A percentile compares a stretch with the other conserved stretches of the same genome.
Evolutionary conservation across 1,139 yeast genomes (phyloP).

Genomic region (Debaryomyces sp.): DNA sequence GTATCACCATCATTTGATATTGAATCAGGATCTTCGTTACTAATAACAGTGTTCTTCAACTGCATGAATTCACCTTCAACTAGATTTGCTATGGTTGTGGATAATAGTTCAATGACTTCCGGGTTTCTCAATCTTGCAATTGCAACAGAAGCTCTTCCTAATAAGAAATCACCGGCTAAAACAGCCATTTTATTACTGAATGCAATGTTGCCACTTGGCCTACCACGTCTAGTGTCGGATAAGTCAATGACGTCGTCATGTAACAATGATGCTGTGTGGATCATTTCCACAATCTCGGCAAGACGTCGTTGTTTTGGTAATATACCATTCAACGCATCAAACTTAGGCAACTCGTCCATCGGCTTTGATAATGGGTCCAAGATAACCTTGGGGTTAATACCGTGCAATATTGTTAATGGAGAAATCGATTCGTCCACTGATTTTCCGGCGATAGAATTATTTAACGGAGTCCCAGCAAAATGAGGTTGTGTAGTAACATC

Average conservation of each 20-base stretch:
- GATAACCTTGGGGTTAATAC: constrained; percentile 78
- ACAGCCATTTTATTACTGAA: constrained; percentile 98
- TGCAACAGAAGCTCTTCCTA: constrained; percentile 96
- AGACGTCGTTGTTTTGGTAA: constrained; percentile 91
- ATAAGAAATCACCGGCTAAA: constrained; percentile 90
- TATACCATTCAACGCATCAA: constrained; percentile 66
- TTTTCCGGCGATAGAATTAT: constrained; percentile 55
- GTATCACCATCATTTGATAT: constrained; percentile 51
- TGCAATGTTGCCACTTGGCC: constrained; percentile 90
- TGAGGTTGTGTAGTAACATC: constrained; percentile 70
- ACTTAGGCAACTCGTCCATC: constrained; percentile 68
- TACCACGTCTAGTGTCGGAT: constrained; percentile 87
- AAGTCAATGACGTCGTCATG: constrained; percentile 98
- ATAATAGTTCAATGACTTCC: constrained; percentile 93
- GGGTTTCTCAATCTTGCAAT: constrained; percentile 91
- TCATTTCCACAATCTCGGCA: constrained; percentile 98
- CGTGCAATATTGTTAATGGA: constrained; percentile 83
- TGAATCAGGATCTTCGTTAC: constrained; percentile 44
- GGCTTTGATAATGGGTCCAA: constrained; percentile 85
- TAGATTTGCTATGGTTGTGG: constrained; percentile 93
- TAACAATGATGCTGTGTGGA: constrained; percentile 90
- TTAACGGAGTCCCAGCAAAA: constrained; percentile 53
- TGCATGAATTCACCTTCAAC: constrained; percentile 99
- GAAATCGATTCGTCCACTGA: constrained; percentile 64
- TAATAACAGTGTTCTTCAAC: constrained; percentile 82